Base-by-base conservation (phyloP, 805 yeast genomes). In the Cyberlindnera japonica region DNA sequence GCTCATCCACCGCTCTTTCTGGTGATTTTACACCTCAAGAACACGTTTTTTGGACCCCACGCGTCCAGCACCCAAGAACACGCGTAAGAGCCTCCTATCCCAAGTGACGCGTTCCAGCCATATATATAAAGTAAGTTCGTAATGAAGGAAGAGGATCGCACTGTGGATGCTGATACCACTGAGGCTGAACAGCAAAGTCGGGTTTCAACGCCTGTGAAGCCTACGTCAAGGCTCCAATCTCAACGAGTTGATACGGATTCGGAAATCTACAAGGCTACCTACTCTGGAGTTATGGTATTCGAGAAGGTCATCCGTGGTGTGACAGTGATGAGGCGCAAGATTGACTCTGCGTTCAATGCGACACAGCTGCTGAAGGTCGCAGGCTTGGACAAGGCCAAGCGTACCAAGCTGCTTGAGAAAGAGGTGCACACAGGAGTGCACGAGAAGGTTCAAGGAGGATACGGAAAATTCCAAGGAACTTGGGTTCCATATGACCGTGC, bases 381-480 rank as follows among this genome's bases (percentile, higher is more conserved):
- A 27, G 80, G 83, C 34, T 77, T 80, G 46, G 85, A 87, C 34
- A 85, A 85, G 61, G 82, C 89, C 2, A 82, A 79, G 55, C 65
- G 93, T 56, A 83, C 91, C 5, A 78, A 81, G 55, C 74, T 83
- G 31, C 64, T 85, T 40, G 93, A 84, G 56, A 77, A 72, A 49
- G 91, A 85, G 49, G 83, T 85, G 10, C 87, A 77, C 54, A 71
- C 70, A 34, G 81, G 82, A 30, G 55, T 63, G 7, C 90, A 84
- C 56, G 87, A 83, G 57, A 84, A 84, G 58, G 78, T 84, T 37
- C 91, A 83, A 59, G 93, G 93, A 44, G 95, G 93, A 3, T 83
- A 83, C 59, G 93, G 93, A 9, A 67, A 87, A 41, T 84, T 83
- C 55, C 93, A 85, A 63, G 95, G 95, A 7, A 83, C 95, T 3